Percentiles rank a stretch among this genome's conserved stretches.
These are phyloP conservation scores for Pseudomonodictys pantanalensis DNA, from an alignment of 495 filamentous ascomycete species.

Conservation along the genomic window DNA sequence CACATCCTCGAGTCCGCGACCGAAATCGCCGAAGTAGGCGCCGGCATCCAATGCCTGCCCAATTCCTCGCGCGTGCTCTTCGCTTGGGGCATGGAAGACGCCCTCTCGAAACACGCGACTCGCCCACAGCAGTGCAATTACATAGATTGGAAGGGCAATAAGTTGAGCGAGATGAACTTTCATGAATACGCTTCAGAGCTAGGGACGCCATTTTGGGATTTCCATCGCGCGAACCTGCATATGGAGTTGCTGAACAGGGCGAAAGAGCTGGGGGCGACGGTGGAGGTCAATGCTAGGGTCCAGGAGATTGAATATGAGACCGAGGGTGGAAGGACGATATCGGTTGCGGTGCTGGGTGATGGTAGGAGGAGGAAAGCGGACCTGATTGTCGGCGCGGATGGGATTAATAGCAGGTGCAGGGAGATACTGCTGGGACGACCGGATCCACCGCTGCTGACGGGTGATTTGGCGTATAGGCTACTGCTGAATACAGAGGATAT, in stretches of 20 bases:
- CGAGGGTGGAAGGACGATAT: background rate
- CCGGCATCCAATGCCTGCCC: conserved; percentile 43
- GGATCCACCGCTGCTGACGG: conserved; percentile 50
- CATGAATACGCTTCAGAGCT: conserved; percentile 30
- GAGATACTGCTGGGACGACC: conserved; percentile 31
- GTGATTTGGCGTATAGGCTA: conserved; percentile 67
- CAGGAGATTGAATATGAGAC: conserved; percentile 24
- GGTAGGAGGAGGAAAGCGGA: conserved; percentile 29
- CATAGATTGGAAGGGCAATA: conserved; percentile 3
- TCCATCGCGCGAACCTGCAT: conserved; percentile 41
- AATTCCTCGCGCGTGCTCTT: conserved; percentile 39
- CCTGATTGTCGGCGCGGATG: conserved; percentile 43
- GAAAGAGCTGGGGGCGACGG: conserved; percentile 33
- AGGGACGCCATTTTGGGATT: conserved; percentile 38
- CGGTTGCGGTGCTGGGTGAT: conserved; percentile 31
- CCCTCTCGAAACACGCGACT: conserved; percentile 12
- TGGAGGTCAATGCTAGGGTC: conserved; percentile 30
- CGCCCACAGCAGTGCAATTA: conserved; percentile 6
- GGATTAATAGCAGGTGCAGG: conserved; percentile 39
- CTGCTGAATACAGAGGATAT: conserved; percentile 54
- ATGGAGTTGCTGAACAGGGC: conserved; percentile 30
- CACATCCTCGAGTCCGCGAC: conserved; percentile 60
- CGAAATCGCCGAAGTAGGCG: conserved; percentile 36
- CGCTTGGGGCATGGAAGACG: conserved; percentile 35
- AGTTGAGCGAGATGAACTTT: conserved; percentile 6